A percentile compares a stretch with the other conserved stretches of the same genome.
phyloP scores from a whole-genome alignment of 441 rosid species.

The Populus trichocarpa region DNA sequence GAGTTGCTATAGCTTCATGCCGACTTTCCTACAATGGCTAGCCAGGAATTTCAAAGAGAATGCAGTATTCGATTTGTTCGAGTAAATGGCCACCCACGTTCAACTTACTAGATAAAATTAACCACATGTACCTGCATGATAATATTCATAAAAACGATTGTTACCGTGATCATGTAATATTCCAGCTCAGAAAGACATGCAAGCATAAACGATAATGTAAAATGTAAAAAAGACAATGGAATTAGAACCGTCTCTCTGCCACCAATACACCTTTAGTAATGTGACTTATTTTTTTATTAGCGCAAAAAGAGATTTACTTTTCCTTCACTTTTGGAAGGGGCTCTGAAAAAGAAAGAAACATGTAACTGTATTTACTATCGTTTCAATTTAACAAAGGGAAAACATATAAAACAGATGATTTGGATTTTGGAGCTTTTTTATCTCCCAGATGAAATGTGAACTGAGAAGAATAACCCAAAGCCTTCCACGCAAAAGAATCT shows the following conservation, averaged over 20 bases:
- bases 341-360: not conserved
- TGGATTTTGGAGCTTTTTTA: no score
- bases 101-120: no score
- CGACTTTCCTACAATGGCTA: not conserved
- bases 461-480: no score
- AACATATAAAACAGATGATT: no score
- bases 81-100: no score
- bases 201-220: not conserved
- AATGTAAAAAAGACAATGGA: not conserved
- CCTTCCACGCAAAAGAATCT: no score
- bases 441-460: no score
- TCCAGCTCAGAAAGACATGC: not conserved
- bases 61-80: not conserved
- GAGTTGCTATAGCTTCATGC: not conserved
- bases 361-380: no score
- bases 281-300: not conserved
- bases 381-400: no score
- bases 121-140: no score
- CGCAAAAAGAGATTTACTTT: not conserved
- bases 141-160: no score
- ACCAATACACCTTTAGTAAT: not conserved
- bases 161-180: no score
- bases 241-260: not conserved
- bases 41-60: not conserved
- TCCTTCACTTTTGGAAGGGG: not conserved